These are phyloP conservation scores for Pythium monospermum DNA, from an alignment of 352 stramenopile genomes.

Conservation along the genomic window DNA sequence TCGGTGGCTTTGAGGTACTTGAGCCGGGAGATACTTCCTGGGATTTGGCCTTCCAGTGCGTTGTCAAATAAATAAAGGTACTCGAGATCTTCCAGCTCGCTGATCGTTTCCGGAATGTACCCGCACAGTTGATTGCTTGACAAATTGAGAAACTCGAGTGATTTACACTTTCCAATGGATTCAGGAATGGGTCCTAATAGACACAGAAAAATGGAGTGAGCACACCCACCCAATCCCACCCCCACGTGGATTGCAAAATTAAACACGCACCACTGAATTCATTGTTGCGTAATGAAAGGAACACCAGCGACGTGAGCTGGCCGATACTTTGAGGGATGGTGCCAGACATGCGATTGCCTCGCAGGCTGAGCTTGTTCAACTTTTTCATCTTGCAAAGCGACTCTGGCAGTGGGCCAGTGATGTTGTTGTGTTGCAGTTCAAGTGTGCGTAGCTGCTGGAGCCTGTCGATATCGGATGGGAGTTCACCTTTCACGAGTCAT, in stretches of 20 bases:
- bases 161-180: constrained; percentile 65
- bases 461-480: constrained; percentile 48
- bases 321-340: constrained; percentile 60
- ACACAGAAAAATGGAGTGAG: too few relatives aligned
- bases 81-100: constrained; percentile 71
- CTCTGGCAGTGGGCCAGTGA: constrained; percentile 46
- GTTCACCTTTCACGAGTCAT: constrained; percentile 25
- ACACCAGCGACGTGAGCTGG: constrained; percentile 59
- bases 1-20: constrained; percentile 80
- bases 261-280: constrained; percentile 35
- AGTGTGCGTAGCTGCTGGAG: constrained; percentile 62
- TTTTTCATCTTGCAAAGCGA: constrained; percentile 51
- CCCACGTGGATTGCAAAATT: too few relatives aligned
- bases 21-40: constrained; percentile 55
- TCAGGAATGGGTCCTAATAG: constrained; percentile 44
- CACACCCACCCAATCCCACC: too few relatives aligned
- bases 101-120: constrained; percentile 57
- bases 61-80: constrained; percentile 89
- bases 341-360: constrained; percentile 73
- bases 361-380: constrained; percentile 65
- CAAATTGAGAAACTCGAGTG: constrained; percentile 82
- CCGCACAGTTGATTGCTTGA: constrained; percentile 78
- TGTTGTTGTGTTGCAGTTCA: constrained; percentile 81
- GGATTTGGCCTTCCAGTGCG: constrained; percentile 57
- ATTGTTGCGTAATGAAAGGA: constrained; percentile 85